phyloP scores from a whole-genome alignment of 805 yeast genomes.

The Sporopachydermia lactativora region DNA sequence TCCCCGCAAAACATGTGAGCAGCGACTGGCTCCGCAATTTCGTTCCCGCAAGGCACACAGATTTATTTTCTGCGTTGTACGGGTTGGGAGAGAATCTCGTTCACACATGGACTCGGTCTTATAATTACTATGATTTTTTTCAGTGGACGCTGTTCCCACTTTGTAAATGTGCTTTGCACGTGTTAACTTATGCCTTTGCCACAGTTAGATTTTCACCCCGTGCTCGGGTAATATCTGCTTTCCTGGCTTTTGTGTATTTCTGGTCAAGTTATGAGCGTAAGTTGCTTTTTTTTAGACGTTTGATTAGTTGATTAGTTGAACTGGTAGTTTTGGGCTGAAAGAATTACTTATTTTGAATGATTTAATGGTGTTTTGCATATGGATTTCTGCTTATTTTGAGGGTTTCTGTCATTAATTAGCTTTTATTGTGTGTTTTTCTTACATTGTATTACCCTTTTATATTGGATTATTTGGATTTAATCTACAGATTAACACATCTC shows the following conservation, averaged over 20 bases:
- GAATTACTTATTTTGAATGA: too few relatives aligned
- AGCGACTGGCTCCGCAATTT: background rate
- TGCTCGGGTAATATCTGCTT: background rate
- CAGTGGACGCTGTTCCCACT: conserved; percentile 1
- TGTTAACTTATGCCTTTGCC: background rate
- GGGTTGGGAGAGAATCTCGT: background rate
- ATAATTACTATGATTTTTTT: conserved; percentile 1
- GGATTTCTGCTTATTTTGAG: background rate
- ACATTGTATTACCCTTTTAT: too few relatives aligned
- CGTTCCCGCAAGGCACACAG: background rate
- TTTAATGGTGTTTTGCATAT: too few relatives aligned
- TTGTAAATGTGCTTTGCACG: background rate
- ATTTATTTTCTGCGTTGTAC: background rate
- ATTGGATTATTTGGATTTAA: too few relatives aligned
- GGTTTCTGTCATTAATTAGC: too few relatives aligned
- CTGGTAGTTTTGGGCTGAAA: too few relatives aligned
- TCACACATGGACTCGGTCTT: background rate
- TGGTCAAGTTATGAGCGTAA: conserved; percentile 1
- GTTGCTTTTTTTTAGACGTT: too few relatives aligned
- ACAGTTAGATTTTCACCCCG: background rate
- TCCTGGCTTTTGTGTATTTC: background rate
- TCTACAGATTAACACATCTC: too few relatives aligned
- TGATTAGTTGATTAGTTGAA: too few relatives aligned
- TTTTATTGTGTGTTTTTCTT: too few relatives aligned
- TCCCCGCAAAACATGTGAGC: background rate